Evolutionary conservation across 768 basidiomycete genomes (phyloP).

Genomic region (Mycena latifolia): DNA sequence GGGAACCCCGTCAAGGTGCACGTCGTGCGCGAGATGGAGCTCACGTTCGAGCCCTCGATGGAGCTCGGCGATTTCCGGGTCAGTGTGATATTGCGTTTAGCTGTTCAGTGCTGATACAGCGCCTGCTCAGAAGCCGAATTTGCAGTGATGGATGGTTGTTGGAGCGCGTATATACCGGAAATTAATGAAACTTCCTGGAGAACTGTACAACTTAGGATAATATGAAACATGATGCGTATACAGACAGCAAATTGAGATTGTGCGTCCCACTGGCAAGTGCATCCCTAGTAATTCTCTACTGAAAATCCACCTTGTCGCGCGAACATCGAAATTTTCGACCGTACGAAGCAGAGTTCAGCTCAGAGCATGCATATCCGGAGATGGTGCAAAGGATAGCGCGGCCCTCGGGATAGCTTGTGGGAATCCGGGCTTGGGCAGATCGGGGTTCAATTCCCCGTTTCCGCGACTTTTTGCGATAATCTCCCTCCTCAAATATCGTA

Average conservation of each 20-base stretch:
- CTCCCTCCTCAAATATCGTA: no score
- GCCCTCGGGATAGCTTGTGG: background rate
- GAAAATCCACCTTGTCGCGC: no score
- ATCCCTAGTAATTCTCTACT: no score
- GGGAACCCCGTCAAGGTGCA: conserved; percentile 15
- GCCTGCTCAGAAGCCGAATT: background rate
- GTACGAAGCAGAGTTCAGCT: background rate
- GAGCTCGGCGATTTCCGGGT: conserved; percentile 10
- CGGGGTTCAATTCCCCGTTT: conserved; percentile 9
- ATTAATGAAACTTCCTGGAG: no score
- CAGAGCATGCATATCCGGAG: background rate
- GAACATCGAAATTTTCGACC: no score
- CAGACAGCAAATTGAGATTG: no score
- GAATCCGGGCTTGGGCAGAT: conserved; percentile 1
- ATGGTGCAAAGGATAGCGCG: conserved; percentile 11
- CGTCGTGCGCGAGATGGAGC: conserved; percentile 25
- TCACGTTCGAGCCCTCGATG: background rate
- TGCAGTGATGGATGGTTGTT: no score
- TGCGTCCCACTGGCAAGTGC: no score
- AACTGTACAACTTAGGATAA: no score
- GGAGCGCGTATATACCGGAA: no score
- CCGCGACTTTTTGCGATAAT: background rate
- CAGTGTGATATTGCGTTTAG: background rate
- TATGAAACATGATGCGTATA: no score
- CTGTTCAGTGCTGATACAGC: background rate